phyloP scores from a whole-genome alignment of 2,329 filamentous ascomycete genomes.

The Penicillium sp. region DNA sequence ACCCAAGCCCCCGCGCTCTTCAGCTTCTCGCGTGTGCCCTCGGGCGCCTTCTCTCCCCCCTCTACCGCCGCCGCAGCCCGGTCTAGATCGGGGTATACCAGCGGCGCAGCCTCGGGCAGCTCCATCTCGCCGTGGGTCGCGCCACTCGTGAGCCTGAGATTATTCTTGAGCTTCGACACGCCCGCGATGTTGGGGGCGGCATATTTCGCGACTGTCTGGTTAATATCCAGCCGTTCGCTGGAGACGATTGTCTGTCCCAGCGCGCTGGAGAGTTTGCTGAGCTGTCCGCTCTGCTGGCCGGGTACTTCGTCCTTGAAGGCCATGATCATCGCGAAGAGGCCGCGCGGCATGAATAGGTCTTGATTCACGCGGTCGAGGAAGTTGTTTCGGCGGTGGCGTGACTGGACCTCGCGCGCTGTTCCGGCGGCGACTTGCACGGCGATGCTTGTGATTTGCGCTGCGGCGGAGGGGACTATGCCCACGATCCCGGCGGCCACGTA shows the following conservation, averaged over 20 bases:
- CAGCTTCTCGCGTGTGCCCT: not conserved
- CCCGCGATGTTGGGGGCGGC: not conserved
- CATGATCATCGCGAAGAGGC: constrained; percentile 54
- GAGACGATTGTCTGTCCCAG: not conserved
- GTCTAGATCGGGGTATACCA: constrained; percentile 48
- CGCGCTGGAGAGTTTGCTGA: not conserved
- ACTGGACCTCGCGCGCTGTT: constrained; percentile 1
- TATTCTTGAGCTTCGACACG: constrained; percentile 16
- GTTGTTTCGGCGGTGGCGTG: constrained; percentile 42
- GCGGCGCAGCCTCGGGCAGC: constrained; percentile 45
- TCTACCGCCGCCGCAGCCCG: constrained; percentile 11
- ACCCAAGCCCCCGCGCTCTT: not conserved
- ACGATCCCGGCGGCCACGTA: not conserved
- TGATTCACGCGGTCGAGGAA: constrained; percentile 57
- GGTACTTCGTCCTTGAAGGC: constrained; percentile 39
- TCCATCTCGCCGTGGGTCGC: constrained; percentile 39
- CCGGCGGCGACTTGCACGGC: not conserved
- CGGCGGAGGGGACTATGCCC: not conserved
- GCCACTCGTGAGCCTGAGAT: constrained; percentile 36
- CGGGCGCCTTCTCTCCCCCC: not conserved
- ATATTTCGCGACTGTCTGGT: not conserved
- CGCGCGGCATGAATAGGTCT: constrained; percentile 54
- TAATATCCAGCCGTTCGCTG: not conserved
- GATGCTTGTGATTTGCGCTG: not conserved
- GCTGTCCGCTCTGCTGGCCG: not conserved